Base-by-base conservation (phyloP, 2,329 filamentous ascomycete species). In the Gnomoniopsis smithogilvyi region DNA sequence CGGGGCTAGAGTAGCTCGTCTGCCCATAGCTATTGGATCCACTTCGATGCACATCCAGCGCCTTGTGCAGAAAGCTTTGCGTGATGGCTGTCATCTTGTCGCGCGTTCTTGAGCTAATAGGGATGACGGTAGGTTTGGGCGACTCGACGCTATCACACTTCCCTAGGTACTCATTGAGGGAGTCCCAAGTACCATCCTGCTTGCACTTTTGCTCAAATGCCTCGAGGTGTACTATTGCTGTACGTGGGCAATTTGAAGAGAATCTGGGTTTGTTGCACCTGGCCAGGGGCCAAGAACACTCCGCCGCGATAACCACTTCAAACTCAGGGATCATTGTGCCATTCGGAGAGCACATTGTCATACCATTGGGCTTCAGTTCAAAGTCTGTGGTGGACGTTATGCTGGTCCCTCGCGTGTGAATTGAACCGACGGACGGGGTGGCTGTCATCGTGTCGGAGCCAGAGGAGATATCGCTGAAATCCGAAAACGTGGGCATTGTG, bases 1-100 rank as follows among this genome's bases (percentile, higher is more conserved):
- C 53, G 3, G 82, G 78, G 34, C 68, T 76, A 8, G 76, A 71
- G 46, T 79, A 80, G 14, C 74, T 74, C 4, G 70, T 68, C 57
- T 78, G 77, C 56, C 71, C 71, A 33, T 70, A 70, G 15, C 67
- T 66, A 47, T 74, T 75, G 55, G 75, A 67, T 26, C 80, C 78
- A 24, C 83, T 78, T 50, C 82, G 80, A 69, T 90, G 87, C 47
- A 87, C 88, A 15, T 89, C 85, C 3, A 90, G 78, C 1, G 88
- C 88, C 66, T 88, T 90, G 71, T 89, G 85, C 10, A 90, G 74
- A 68, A 89, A 90, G 46, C 79, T 83, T 68, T 90, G 87, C 0
- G 86, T 89, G 62, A 90, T 89, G 51, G 86, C 87, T n/a, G 89
- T 79, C 66, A 90, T 81, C 68, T 85, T 86, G 68, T 91, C 88